Evolutionary conservation across 1,139 yeast genomes (phyloP).

Genomic region (Kluyveromyces marxianus): DNA sequence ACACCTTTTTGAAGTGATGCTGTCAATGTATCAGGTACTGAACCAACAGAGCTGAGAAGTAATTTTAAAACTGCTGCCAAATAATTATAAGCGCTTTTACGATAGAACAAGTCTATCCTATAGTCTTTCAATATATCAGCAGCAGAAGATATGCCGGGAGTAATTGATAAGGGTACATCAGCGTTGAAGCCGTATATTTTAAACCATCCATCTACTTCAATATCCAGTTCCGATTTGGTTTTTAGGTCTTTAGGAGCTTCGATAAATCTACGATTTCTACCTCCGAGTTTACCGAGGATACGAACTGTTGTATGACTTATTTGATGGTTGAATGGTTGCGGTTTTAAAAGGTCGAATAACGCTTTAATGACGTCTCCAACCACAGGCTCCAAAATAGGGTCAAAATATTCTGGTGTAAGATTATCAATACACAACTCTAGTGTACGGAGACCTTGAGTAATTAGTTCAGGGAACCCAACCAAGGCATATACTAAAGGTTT

Average conservation of each 20-base stretch:
- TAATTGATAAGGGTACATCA: slow-evolving; percentile 61
- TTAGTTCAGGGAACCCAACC: slow-evolving; percentile 84
- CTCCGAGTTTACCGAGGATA: slow-evolving; percentile 91
- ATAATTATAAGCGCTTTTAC: slow-evolving; percentile 71
- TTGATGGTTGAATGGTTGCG: slow-evolving; percentile 82
- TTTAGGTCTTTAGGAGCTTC: slow-evolving; percentile 63
- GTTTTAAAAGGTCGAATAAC: slow-evolving; percentile 83
- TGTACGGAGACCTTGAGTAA: slow-evolving; percentile 88
- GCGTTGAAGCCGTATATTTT: slow-evolving; percentile 60
- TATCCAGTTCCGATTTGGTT: slow-evolving; percentile 51
- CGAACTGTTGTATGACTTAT: slow-evolving; percentile 93
- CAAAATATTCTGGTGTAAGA: slow-evolving; percentile 91
- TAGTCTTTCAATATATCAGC: slow-evolving; percentile 57
- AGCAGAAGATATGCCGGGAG: slow-evolving; percentile 80
- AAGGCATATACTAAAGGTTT: slow-evolving; percentile 87
- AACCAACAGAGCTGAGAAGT: slow-evolving; percentile 54
- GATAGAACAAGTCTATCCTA: slow-evolving; percentile 56
- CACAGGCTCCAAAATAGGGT: slow-evolving; percentile 94
- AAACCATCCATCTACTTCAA: slow-evolving; percentile 62
- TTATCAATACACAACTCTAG: slow-evolving; percentile 96
- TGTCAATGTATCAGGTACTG: slow-evolving; percentile 52
- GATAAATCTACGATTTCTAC: slow-evolving; percentile 82
- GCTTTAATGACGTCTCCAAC: slow-evolving; percentile 91
- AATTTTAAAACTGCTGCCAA: slow-evolving; percentile 59
- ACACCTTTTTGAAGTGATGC: slow-evolving; percentile 43